Evolutionary conservation across 2,329 filamentous ascomycete genomes (phyloP), one percentile per base, ranked within the genome.

Genomic region (Fusarium nygamai): DNA sequence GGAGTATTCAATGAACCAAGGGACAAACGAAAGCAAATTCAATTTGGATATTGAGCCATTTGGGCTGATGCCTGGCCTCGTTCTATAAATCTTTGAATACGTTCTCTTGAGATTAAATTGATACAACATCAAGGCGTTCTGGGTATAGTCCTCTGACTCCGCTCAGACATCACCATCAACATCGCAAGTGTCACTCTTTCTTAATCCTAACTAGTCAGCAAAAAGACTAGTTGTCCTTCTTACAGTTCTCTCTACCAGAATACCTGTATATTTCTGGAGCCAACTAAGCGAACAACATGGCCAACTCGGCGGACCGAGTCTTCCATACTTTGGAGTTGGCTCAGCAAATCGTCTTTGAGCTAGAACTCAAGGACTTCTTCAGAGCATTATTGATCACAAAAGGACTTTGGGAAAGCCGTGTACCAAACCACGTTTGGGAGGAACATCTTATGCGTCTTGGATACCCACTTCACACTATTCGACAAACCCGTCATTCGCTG

Each of bases 261-360:
- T 14, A 29, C 8, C 14, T 38, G 13, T 13, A 20, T 53, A 36
- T 34, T 34, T 20, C 47, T 50, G 16, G 22, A 24, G 47, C 47
- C 22, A 33, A 24, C 8, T n/a, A 51, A 24, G 14, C 33, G n/a
- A 53, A 14, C 20, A 50, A 3, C 17, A 69, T 69, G 64, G n/a
- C 50, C 20, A 44, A 60, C n/a, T 27, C 50, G 17, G 69, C 60
- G 22, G 54, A 72, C 41, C 58, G 31, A 22, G 69, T 73, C 19
- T 72, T 73, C 27, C 64, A 69, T 41, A 72, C 56, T 10, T 27
- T 69, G 20, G 69, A 69, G 24, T 50, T 73, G 13, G 70, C 70
- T 39, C 60, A 72, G 24, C 36, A 58, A 27, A 72, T 72, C 19
- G 51, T 73, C 14, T 60, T 72, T 36, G 29, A 61, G 19, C 13